Percentiles rank a stretch among this genome's conserved stretches.
These are phyloP conservation scores for Fusarium algeriense DNA, from an alignment of 2,329 filamentous ascomycete species.

Conservation along the genomic window DNA sequence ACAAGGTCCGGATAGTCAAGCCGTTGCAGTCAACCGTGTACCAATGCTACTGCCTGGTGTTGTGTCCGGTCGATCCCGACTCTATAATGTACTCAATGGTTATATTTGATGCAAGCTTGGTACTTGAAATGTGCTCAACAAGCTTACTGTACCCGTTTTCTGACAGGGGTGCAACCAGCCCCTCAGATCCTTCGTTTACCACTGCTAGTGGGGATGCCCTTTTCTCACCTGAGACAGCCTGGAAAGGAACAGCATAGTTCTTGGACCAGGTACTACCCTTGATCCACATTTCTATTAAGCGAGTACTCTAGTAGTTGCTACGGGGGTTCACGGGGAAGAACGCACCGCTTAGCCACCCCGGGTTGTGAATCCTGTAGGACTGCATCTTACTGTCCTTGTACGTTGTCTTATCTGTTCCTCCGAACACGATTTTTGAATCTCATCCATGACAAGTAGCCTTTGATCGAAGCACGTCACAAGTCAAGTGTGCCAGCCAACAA, in stretches of 20 bases:
- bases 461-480: background rate
- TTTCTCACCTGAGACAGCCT: background rate
- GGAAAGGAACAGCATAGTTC: slow-evolving; percentile 17
- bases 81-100: background rate
- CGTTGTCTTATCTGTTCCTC: slow-evolving; percentile 5
- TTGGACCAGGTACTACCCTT: background rate
- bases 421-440: slow-evolving; percentile 5
- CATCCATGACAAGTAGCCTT: background rate
- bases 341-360: slow-evolving; percentile 17
- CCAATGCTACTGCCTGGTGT: slow-evolving; percentile 2
- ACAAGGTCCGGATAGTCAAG: background rate
- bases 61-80: background rate
- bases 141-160: slow-evolving; percentile 16
- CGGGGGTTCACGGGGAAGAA: slow-evolving; percentile 15
- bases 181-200: slow-evolving; percentile 25
- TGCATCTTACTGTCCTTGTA: background rate
- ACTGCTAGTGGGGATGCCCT: slow-evolving; percentile 17
- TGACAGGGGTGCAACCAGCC: slow-evolving; percentile 17
- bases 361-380: slow-evolving; percentile 15
- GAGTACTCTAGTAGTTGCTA: slow-evolving; percentile 17
- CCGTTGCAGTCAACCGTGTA: background rate
- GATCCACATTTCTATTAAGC: slow-evolving; percentile 17
- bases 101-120: background rate
- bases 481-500: slow-evolving; percentile 7
- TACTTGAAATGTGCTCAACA: background rate